Evolutionary conservation across 345 rosid species (phyloP), one percentile per base, ranked within the genome.

Genomic region (Anacardium occidentale): DNA sequence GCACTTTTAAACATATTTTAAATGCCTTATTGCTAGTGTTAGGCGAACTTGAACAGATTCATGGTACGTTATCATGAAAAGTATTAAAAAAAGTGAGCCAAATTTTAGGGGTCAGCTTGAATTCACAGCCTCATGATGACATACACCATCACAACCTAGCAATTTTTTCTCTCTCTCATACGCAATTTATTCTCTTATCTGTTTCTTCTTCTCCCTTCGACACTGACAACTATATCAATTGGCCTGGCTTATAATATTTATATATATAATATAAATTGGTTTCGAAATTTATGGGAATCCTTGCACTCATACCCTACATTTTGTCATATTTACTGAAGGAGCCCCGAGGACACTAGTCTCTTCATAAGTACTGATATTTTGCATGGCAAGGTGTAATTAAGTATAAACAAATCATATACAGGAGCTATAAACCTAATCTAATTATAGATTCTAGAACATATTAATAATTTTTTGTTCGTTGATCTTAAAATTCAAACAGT

Each of bases 271-370:
- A 54, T 26, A 60, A 7, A 37, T 60, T 32, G 53, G 62, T 67
- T 68, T 64, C 34, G 54, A 63, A 68, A 63, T 61, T 52, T 57
- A 61, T 21, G 45, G 58, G 71, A 69, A 74, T 51, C 81, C 64
- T 57, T 69, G 74, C 77, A 68, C 47, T 34, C 13, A 63, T 56
- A 67, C 62, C 74, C 45, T 68, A 44, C 20, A 54, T 64, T 20
- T 45, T 25, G 29, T 2, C 61, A 10, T 68, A 51, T 74, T 74
- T 66, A 6, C 7, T 37, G 1, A 37, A n/a, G n/a, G n/a, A n/a
- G n/a, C n/a, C n/a, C n/a, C n/a, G n/a, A n/a, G n/a, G n/a, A n/a
- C n/a, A 29, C 32, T 29, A 29, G 14, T 21, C 52, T 22, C 13
- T 10, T 55, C 53, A 69, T 24, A 69, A 57, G 14, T 50, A 50